Evolutionary conservation across 805 yeast species (phyloP), one percentile per base, ranked within the genome.

Genomic region (Starmerella bombicola): DNA sequence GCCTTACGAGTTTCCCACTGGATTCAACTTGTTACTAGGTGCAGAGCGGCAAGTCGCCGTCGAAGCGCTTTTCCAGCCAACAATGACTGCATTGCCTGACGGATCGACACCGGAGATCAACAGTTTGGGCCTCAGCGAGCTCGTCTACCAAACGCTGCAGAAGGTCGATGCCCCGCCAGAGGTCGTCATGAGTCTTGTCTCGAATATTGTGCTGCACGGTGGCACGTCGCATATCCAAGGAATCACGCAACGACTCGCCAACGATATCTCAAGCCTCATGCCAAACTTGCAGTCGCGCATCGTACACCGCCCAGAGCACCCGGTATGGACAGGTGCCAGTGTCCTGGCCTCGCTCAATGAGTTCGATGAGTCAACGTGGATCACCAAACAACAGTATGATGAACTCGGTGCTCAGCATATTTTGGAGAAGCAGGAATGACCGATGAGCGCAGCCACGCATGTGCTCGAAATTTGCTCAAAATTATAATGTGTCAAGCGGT

Each of bases 261-360:
- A 70, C 40, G 96, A 86, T 53, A 65, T 86, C 40, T 68, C 75
- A 21, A 64, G 67, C 40, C 62, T 70, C 49, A 74, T 84, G 53
- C 94, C 95, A 5, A 91, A 93, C 22, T 15, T 25, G 15, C 18
- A 25, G n/a, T 40, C 46, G 33, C 18, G 26, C 21, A 32, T 47
- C 20, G 66, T 83, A 50, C 83, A 83, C 57, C 74, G 84, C 33
- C 68, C 94, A 56, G 73, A 73, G 46, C 78, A 73, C 56, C 83
- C 84, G 45, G 69, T 85, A 12, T 86, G 95, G 95, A 70, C 86
- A 33, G 96, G 96, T 35, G 95, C 95, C 3, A 78, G 88, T 50
- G 84, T 86, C 25, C 65, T 86, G 43, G 76, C 93, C 6, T 78
- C 91, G 44, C 67, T 86, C 51, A 95, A 95, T 30, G 81, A 94